Evolutionary conservation across 108 stramenopile species (phyloP).

Genomic region (Conticribra guillardii): DNA sequence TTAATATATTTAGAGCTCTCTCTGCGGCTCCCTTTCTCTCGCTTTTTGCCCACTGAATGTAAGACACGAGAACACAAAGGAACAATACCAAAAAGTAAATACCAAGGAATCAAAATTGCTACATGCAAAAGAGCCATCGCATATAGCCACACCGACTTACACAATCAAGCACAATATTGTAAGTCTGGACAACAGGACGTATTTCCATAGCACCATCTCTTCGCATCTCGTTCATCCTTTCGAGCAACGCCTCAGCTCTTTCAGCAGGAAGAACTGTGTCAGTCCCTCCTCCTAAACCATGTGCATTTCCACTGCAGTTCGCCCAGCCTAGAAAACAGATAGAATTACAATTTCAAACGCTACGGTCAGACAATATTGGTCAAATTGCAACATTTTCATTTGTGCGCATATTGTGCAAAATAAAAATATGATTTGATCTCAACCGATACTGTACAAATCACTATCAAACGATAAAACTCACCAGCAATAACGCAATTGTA

Average conservation of each 20-base stretch:
- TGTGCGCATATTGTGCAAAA: not conserved
- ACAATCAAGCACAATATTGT: conserved; percentile 44
- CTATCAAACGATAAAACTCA: too few relatives aligned
- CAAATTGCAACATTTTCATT: not conserved
- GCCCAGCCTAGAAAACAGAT: conserved; percentile 29
- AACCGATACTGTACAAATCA: too few relatives aligned
- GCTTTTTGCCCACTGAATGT: conserved; percentile 40
- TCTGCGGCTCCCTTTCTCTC: conserved; percentile 25
- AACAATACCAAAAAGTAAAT: not conserved
- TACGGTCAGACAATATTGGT: not conserved
- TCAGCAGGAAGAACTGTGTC: conserved; percentile 25
- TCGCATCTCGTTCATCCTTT: conserved; percentile 23
- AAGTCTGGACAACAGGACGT: conserved; percentile 31
- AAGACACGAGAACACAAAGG: not conserved
- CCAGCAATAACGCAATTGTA: conserved; percentile 36
- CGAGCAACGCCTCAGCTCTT: conserved; percentile 46
- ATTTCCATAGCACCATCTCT: conserved; percentile 23
- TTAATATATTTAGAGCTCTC: conserved; percentile 29
- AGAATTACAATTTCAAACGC: not conserved
- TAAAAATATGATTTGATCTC: not conserved
- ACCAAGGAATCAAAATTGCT: too few relatives aligned
- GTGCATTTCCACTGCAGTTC: conserved; percentile 17
- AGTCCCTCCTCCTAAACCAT: not conserved
- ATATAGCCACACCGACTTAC: conserved; percentile 23
- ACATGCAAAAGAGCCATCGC: too few relatives aligned